phyloP scores from a whole-genome alignment of 2,329 filamentous ascomycete genomes.

The Aspergillus sergii region DNA sequence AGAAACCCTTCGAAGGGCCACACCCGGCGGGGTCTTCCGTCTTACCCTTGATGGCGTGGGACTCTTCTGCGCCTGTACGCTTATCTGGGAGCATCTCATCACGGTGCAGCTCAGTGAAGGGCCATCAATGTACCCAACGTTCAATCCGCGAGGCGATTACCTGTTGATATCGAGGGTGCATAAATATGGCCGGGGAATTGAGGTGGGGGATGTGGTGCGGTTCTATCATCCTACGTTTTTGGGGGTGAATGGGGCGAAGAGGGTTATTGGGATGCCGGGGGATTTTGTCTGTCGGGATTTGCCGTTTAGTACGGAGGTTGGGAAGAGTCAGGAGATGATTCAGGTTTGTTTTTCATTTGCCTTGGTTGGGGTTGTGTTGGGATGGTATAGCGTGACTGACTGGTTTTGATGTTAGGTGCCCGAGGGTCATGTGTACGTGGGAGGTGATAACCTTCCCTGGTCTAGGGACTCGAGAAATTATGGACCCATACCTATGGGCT shows the following conservation, averaged over 20 bases:
- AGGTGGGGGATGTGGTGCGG: constrained; percentile 81
- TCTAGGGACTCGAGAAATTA: constrained; percentile 86
- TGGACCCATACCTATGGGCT: constrained; percentile 80
- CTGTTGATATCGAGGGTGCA: constrained; percentile 70
- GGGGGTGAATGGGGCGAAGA: constrained; percentile 69
- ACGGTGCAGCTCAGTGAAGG: constrained; percentile 64
- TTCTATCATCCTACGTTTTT: constrained; percentile 74
- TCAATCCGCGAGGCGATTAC: constrained; percentile 67
- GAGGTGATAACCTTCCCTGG: constrained; percentile 81
- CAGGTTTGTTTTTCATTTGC: constrained; percentile 47
- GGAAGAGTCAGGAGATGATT: constrained; percentile 44
- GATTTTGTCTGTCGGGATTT: constrained; percentile 55
- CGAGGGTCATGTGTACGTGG: constrained; percentile 86
- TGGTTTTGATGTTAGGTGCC: constrained; percentile 64
- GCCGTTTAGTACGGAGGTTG: constrained; percentile 36
- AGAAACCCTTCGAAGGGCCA: constrained; percentile 25
- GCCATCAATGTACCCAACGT: constrained; percentile 87
- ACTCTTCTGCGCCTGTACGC: constrained; percentile 38
- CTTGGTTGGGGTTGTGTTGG: neutral
- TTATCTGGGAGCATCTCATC: constrained; percentile 61
- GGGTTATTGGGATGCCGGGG: constrained; percentile 73
- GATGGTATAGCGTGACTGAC: neutral
- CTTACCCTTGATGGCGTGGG: constrained; percentile 35
- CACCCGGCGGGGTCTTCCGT: constrained; percentile 28
- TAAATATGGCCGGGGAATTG: constrained; percentile 66